Evolutionary conservation across 2,329 filamentous ascomycete species (phyloP), one percentile per base, ranked within the genome.

Genomic region (Pyrenophora tritici-repentis): DNA sequence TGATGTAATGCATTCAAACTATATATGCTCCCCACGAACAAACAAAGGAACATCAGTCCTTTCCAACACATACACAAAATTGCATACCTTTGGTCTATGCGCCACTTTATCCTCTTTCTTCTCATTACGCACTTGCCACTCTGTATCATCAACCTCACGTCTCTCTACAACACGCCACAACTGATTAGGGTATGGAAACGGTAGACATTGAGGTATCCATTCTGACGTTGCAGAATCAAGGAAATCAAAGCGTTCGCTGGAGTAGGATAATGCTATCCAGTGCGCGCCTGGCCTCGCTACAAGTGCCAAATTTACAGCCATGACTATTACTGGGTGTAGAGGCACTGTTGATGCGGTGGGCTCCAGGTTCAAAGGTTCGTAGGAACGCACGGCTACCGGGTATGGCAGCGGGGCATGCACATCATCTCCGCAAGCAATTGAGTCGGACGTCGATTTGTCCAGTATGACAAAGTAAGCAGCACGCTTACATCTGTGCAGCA

Each of bases 241-340:
- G 42, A 76, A 77, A 1, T 70, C 69, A 42, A 75, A 77, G 12
- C 75, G 68, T 16, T 73, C 70, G n/a, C 59, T 56, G 0, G 71
- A 73, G 53, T 76, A 77, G 0, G 73, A 75, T 3, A 76, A 51
- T 4, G 68, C 58, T 39, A 78, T 68, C 75, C 75, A 77, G 17
- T 62, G 63, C 4, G 66, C 73, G 4, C 62, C 63, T 2, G 74
- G 72, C 40, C 67, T 72, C 0, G 73, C 63, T 4, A 76, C 49
- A 3, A 71, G 61, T 1, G 75, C 75, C 6, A 78, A 61, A 50
- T 78, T 71, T 2, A 76, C 62, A 12, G 73, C 73, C 35, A 76
- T 58, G 18, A 76, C 54, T 32, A 73, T 66, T 3, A 76, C 44
- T 14, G 75, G 74, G 44, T 77, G 71, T 3, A 76, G 56, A 33